A percentile compares a stretch with the other conserved stretches of the same genome.
Conservation (phyloP, 2,329 filamentous ascomycete species). For the Pseudohalonectria lignicola region DNA sequence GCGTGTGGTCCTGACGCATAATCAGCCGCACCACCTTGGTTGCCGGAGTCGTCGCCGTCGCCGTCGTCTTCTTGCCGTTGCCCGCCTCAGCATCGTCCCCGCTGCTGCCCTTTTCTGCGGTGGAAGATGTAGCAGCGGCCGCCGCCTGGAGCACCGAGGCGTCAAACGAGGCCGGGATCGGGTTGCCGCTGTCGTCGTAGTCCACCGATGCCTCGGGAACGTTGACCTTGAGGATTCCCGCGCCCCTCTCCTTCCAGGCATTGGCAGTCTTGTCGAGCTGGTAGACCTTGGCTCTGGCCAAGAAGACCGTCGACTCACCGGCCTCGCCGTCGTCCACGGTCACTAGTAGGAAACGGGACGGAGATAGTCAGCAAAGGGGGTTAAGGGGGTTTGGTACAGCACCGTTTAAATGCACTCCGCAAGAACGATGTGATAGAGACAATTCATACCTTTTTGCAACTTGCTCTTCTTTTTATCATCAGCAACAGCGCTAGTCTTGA, state of each 20-base stretch:
- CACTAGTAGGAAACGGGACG: slow-evolving; percentile 29
- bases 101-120: no score
- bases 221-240: slow-evolving; percentile 78
- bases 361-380: slow-evolving; percentile 15
- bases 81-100: neutral
- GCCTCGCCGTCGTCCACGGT: slow-evolving; percentile 78
- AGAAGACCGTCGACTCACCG: slow-evolving; percentile 64
- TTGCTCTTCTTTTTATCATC: slow-evolving; percentile 56
- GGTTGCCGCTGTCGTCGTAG: slow-evolving; percentile 50
- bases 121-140: no score
- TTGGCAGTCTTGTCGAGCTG: slow-evolving; percentile 57
- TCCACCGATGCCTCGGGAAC: slow-evolving; percentile 47
- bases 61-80: neutral
- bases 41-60: neutral
- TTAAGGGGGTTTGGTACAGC: neutral
- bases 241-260: slow-evolving; percentile 83
- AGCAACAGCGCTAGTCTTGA: slow-evolving; percentile 24
- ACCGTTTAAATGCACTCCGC: neutral
- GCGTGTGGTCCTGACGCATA: slow-evolving; percentile 84
- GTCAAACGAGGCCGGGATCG: slow-evolving; percentile 17
- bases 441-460: slow-evolving; percentile 55
- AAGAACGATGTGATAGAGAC: neutral
- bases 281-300: slow-evolving; percentile 76
- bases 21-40: slow-evolving; percentile 59
- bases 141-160: slow-evolving; percentile 1